phyloP scores from a whole-genome alignment of 2,329 filamentous ascomycete species.

The Arthrocladium fulminans region DNA sequence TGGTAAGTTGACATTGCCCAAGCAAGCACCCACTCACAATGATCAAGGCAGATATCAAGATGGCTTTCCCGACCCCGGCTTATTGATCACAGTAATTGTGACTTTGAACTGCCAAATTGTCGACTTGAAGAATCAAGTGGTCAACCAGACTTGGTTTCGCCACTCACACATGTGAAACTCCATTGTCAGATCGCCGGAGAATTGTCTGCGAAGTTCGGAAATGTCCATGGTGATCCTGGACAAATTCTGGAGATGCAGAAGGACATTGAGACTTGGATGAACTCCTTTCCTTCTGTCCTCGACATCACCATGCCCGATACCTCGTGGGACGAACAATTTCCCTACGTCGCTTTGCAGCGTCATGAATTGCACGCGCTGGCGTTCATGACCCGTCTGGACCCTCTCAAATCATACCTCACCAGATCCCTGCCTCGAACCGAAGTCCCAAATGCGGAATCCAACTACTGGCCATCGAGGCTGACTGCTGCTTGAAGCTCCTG shows the following conservation, averaged over 20 bases:
- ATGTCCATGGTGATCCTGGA: constrained; percentile 10
- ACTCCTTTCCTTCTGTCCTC: constrained; percentile 36
- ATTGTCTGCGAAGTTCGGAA: constrained; percentile 22
- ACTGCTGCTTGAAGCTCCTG: constrained; percentile 39
- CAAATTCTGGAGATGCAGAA: constrained; percentile 28
- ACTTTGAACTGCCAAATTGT: constrained; percentile 34
- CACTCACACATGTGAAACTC: constrained; percentile 36
- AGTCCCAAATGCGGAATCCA: constrained; percentile 34
- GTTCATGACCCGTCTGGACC: constrained; percentile 39
- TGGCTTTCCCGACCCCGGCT: constrained; percentile 38
- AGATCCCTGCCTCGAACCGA: constrained; percentile 26
- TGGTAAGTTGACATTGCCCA: too few relatives aligned
- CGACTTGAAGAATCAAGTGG: constrained; percentile 30
- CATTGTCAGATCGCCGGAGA: constrained; percentile 32
- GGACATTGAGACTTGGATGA: constrained; percentile 38
- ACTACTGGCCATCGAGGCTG: constrained; percentile 36
- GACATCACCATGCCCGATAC: constrained; percentile 34
- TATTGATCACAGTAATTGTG: constrained; percentile 34
- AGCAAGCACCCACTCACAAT: too few relatives aligned
- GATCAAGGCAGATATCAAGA: constrained; percentile 37
- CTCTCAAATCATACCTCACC: constrained; percentile 41
- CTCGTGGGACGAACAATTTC: constrained; percentile 33
- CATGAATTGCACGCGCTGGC: constrained; percentile 38
- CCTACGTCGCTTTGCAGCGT: constrained; percentile 41
- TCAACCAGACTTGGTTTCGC: constrained; percentile 36